These are phyloP conservation scores for Hemileccinum impolitum DNA, from an alignment of 768 basidiomycete genomes.

Conservation along the genomic window DNA sequence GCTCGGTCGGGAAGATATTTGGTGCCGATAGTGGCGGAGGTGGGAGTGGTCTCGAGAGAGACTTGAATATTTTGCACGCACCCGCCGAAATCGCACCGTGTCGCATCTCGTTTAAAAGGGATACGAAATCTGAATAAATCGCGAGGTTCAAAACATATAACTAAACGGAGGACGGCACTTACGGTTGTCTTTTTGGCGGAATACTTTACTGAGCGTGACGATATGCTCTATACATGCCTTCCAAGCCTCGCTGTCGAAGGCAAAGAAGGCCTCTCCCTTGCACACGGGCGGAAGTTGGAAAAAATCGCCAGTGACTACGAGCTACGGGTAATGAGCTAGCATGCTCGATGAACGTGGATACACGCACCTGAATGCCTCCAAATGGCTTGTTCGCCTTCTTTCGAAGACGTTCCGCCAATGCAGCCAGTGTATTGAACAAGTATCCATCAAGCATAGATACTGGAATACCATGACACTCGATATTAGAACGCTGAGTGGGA, in stretches of 20 bases:
- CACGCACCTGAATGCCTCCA: conserved; percentile 59
- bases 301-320: conserved; percentile 56
- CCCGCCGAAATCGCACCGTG: conserved; percentile 49
- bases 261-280: conserved; percentile 50
- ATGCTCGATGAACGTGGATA: neutral
- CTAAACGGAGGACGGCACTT: conserved; percentile 14
- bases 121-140: conserved; percentile 52
- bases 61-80: conserved; percentile 47
- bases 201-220: conserved; percentile 68
- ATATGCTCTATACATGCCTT: conserved; percentile 49
- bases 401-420: conserved; percentile 49
- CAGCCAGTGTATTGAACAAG: conserved; percentile 56
- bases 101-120: conserved; percentile 74
- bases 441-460: conserved; percentile 71
- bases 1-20: conserved; percentile 46
- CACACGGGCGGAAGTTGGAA: conserved; percentile 57
- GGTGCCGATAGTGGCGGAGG: conserved; percentile 24
- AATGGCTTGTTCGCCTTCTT: conserved; percentile 51
- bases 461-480: conserved; percentile 16
- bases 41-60: conserved; percentile 35
- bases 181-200: conserved; percentile 72
- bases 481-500: neutral
- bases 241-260: conserved; percentile 56
- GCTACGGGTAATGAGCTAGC: conserved; percentile 22
- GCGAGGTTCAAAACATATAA: neutral